Conservation (phyloP, 208 protist genomes). For the Phytomonas francai region DNA sequence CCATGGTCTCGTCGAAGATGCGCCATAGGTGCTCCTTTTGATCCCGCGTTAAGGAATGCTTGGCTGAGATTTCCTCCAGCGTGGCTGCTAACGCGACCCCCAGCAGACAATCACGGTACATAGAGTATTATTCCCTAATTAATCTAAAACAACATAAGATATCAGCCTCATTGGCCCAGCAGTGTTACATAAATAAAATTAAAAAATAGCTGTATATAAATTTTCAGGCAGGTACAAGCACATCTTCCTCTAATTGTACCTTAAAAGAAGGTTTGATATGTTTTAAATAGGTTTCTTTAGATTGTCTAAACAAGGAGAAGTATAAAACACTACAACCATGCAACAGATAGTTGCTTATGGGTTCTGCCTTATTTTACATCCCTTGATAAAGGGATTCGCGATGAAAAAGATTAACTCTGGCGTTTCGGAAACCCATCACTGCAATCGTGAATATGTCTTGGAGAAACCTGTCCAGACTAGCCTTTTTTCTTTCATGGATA, state of each 20-base stretch:
- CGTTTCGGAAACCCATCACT: not conserved
- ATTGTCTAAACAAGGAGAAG: not conserved
- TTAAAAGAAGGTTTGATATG: not conserved
- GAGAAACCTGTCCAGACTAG: not conserved
- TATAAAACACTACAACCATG: not conserved
- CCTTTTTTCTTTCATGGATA: not conserved
- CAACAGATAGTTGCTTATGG: not conserved
- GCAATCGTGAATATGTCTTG: not conserved
- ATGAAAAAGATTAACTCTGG: not conserved
- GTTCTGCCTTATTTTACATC: not conserved
- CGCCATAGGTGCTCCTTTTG: slow-evolving; percentile 72
- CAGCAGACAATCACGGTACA: slow-evolving; percentile 74
- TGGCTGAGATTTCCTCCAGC: slow-evolving; percentile 42
- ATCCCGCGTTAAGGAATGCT: slow-evolving; percentile 34
- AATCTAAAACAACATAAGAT: not conserved
- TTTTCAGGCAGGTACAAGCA: not conserved
- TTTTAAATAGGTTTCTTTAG: not conserved
- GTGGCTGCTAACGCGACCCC: slow-evolving; percentile 61
- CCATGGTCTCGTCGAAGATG: slow-evolving; percentile 75
- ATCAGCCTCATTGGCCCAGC: not conserved
- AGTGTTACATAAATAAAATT: not conserved
- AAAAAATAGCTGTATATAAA: not conserved
- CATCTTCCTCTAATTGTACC: not conserved
- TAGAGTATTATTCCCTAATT: slow-evolving; percentile 11
- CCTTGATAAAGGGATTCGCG: not conserved